Base-by-base conservation (phyloP, 768 basidiomycete species). In the Tylopilus plumbeoviolaceoides region DNA sequence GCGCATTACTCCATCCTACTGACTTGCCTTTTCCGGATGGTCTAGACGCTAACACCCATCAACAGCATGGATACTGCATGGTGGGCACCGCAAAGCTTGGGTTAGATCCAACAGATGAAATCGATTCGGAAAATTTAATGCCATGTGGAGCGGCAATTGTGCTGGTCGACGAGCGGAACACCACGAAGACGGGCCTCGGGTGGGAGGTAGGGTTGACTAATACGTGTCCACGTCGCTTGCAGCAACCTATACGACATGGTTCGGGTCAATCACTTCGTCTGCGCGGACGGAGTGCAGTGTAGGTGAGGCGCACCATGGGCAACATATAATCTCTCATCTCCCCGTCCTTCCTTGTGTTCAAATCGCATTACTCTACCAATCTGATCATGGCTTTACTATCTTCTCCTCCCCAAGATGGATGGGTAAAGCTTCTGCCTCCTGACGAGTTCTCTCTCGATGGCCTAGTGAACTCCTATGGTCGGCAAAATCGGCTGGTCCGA, bases 401-500 rank as follows among this genome's bases (percentile, higher is more conserved):
- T 7, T 36, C 58, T 53, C 53, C 36, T 25, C 43, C 50, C 44
- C 57, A 58, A 44, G 66, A 67, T 3, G 66, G 54, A 30, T 67
- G 66, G 66, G 62, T 68, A 31, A 63, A 68, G 36, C 49, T 68
- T 2, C n/a, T 30, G 5, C 62, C 60, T 23, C 64, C 66, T 14
- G 71, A 72, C 46, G 68, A 70, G 38, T 70, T 68, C 48, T 71
- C 62, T 30, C 55, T 78, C 51, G 70, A 74, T 48, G 75, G 79
- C 57, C 75, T 75, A 14, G 72, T 71, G 59, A 71, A 78, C 49
- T 54, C 59, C 27, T 31, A 68, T 53, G 70, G 72, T 42, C 71
- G 70, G 60, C 71, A 70, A 57, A 76, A 68, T 56, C 72, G 79
- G 55, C 61, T 84, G 49, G 66, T 72, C 30, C 62, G 64, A 38